phyloP scores from a whole-genome alignment of 306 rosid genomes.

The Oxytropis ochrocephala region DNA sequence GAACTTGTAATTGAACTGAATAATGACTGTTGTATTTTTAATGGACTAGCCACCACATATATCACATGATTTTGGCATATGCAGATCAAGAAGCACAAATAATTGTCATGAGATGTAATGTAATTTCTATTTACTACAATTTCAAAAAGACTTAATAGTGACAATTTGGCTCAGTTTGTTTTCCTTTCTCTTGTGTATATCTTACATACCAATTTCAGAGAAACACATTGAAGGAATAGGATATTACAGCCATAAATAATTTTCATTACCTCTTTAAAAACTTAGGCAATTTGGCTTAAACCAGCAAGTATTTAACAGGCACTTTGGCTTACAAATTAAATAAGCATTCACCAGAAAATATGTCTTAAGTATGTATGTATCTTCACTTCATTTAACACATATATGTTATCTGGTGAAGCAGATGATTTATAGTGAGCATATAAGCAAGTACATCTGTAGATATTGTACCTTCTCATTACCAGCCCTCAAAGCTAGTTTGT shows the following conservation, averaged over 20 bases:
- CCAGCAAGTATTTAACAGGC: background rate
- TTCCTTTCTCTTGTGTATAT: background rate
- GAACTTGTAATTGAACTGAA: too few relatives aligned
- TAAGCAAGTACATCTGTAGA: background rate
- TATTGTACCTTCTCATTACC: constrained; percentile 91
- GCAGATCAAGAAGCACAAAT: too few relatives aligned
- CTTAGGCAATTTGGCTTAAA: background rate
- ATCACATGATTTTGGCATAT: too few relatives aligned
- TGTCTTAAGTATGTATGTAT: background rate
- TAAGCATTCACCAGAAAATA: background rate
- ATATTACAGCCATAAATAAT: background rate
- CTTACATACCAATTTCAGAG: background rate
- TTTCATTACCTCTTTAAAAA: background rate
- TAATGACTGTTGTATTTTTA: too few relatives aligned
- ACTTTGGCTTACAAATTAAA: background rate
- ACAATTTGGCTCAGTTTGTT: background rate
- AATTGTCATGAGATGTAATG: too few relatives aligned
- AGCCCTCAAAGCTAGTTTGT: constrained; percentile 97
- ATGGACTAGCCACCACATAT: too few relatives aligned
- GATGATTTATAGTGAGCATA: background rate
- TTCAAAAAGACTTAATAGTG: too few relatives aligned
- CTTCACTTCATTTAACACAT: background rate
- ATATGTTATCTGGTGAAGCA: background rate
- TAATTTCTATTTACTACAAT: too few relatives aligned
- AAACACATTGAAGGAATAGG: background rate